phyloP scores from a whole-genome alignment of 495 filamentous ascomycete species.

The Lophiotrema nucula region DNA sequence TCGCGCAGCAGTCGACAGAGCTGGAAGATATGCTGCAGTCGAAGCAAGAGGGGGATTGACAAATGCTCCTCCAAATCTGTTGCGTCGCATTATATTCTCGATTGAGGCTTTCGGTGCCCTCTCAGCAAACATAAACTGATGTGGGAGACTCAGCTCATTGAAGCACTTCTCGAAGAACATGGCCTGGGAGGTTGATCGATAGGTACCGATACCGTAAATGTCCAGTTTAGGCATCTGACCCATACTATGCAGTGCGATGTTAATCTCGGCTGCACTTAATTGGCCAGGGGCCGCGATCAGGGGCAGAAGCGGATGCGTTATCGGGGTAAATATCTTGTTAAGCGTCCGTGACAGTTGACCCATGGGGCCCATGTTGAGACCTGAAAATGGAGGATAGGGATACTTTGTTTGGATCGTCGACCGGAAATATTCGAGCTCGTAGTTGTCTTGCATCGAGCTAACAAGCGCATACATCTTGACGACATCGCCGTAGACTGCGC shows the following conservation, averaged over 20 bases:
- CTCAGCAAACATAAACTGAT: slow-evolving; percentile 74
- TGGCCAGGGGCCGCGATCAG: slow-evolving; percentile 84
- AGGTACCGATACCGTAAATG: slow-evolving; percentile 74
- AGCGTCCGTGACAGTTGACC: slow-evolving; percentile 77
- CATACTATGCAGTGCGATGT: slow-evolving; percentile 71
- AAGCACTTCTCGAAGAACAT: slow-evolving; percentile 87
- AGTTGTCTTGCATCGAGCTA: slow-evolving; percentile 74
- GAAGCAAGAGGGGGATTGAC: slow-evolving; percentile 65
- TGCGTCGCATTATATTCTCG: slow-evolving; percentile 65
- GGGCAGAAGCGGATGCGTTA: slow-evolving; percentile 78
- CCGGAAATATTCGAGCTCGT: slow-evolving; percentile 83
- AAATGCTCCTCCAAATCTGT: slow-evolving; percentile 75
- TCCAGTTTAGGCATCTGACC: slow-evolving; percentile 76
- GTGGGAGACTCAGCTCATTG: slow-evolving; percentile 81
- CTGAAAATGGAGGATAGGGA: slow-evolving; percentile 69
- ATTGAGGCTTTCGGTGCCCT: slow-evolving; percentile 61
- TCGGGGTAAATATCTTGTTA: slow-evolving; percentile 81
- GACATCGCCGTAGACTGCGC: slow-evolving; percentile 72
- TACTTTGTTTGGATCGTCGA: slow-evolving; percentile 67
- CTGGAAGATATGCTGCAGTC: slow-evolving; percentile 56
- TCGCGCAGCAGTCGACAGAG: slow-evolving; percentile 66
- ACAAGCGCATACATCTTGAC: slow-evolving; percentile 87
- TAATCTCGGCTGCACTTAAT: slow-evolving; percentile 79
- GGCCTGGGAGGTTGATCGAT: slow-evolving; percentile 68
- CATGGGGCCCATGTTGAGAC: slow-evolving; percentile 80